Conservation (phyloP, 108 stramenopile species). For the Chaetoceros tenuissimus region DNA sequence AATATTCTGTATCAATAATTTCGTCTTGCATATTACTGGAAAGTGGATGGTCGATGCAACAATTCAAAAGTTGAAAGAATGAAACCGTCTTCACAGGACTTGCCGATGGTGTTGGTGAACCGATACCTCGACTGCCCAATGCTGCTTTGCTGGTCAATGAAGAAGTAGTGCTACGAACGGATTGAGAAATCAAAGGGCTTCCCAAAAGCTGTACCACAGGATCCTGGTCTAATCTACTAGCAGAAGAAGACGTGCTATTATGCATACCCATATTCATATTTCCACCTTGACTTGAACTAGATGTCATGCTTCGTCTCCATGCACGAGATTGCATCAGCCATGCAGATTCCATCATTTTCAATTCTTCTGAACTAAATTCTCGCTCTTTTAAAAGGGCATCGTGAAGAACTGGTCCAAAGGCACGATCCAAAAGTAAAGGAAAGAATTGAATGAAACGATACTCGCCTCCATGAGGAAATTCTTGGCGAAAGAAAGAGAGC, state of each 20-base stretch:
- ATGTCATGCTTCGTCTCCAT: not conserved
- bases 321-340: not conserved
- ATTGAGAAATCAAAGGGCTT: no score
- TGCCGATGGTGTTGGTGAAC: not conserved
- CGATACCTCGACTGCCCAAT: no score
- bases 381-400: not conserved
- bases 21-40: constrained; percentile 28
- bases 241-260: no score
- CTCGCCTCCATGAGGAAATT: not conserved
- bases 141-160: constrained; percentile 3
- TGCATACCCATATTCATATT: not conserved
- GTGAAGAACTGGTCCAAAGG: not conserved
- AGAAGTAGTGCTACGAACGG: constrained; percentile 17
- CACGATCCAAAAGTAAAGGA: constrained; percentile 1
- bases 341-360: not conserved
- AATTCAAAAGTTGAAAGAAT: constrained; percentile 57
- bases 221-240: constrained; percentile 32
- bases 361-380: not conserved
- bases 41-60: constrained; percentile 57
- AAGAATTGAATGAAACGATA: not conserved
- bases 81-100: constrained; percentile 22
- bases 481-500: not conserved
- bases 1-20: no score
- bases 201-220: constrained; percentile 72
- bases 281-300: not conserved